Base-by-base conservation (phyloP, 345 rosid genomes). In the Cardamine occulta region DNA sequence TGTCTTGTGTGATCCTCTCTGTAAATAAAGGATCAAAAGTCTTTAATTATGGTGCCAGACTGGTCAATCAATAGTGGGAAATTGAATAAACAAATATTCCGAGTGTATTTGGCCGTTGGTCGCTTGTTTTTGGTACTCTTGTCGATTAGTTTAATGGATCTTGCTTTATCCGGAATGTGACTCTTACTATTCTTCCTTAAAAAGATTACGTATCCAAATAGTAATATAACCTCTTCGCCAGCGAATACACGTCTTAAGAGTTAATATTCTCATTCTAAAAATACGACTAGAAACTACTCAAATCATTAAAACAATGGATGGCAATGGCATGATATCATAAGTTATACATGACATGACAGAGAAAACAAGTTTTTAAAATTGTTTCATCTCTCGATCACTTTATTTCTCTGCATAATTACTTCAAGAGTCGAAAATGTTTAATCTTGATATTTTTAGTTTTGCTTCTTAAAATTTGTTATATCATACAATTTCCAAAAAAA, bases 1-100 rank as follows among this genome's bases (percentile, higher is more conserved):
- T 37, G 42, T 70, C 71, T 70, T 63, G 26, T 73, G 34, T 76
- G 60, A 76, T 55, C 63, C 1, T 10, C 53, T 37, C 7, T 26
- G 13, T 14, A 24, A 7, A 15, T 7, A 10, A 10, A 19, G 29
- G 28, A 62, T 62, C 51, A 62, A 24, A 40, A 40, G 34, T 40
- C 49, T 13, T 26, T 54, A 4, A 63, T n/a, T 2, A 64, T 17
- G 26, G 56, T 47, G 69, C 17, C 56, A 64, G 56, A 28, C 12
- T 65, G 69, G 55, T 64, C 26, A 45, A n/a, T 64, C 40, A 45
- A n/a, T 28, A 28, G 24, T 64, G 55, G 40, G 9, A 5, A 26
- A 15, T 42, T 42, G 28, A 44, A 42, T 63, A 63, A 63, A 63
- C 37, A 28, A 45, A 63, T 52, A 44, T 26, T 63, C 3, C 9